Evolutionary conservation across 352 stramenopile species (phyloP).

Genomic region (Blastocystis hominis): DNA sequence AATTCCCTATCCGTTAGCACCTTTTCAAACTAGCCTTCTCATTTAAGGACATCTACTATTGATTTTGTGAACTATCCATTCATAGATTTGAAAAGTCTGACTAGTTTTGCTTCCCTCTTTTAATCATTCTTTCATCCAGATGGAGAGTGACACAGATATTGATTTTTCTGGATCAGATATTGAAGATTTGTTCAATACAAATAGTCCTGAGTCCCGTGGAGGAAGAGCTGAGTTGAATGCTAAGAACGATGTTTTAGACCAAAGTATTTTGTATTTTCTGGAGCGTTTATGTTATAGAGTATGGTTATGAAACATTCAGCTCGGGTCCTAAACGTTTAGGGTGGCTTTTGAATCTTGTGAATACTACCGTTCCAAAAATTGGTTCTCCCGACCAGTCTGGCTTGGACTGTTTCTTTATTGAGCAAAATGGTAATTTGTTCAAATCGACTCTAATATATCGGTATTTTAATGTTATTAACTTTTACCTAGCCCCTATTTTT

Average conservation of each 20-base stretch:
- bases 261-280: background rate
- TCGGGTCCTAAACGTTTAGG: slow-evolving; percentile 49
- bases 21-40: too few species aligned
- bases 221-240: background rate
- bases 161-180: slow-evolving; percentile 47
- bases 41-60: too few species aligned
- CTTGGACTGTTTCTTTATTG: slow-evolving; percentile 76
- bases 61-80: background rate
- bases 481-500: slow-evolving; percentile 81
- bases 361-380: slow-evolving; percentile 53
- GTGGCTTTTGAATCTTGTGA: slow-evolving; percentile 61
- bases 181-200: slow-evolving; percentile 30
- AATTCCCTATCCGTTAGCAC: too few species aligned
- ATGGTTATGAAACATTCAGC: slow-evolving; percentile 58
- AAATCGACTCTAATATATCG: slow-evolving; percentile 85
- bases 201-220: background rate
- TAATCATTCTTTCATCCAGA: background rate
- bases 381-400: slow-evolving; percentile 51
- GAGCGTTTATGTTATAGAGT: background rate
- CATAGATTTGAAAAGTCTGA: background rate
- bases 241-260: slow-evolving; percentile 12
- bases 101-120: background rate
- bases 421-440: slow-evolving; percentile 82
- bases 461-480: background rate
- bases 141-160: slow-evolving; percentile 41